Evolutionary conservation across 495 filamentous ascomycete species (phyloP).

Genomic region (Corynascus novoguineensis): DNA sequence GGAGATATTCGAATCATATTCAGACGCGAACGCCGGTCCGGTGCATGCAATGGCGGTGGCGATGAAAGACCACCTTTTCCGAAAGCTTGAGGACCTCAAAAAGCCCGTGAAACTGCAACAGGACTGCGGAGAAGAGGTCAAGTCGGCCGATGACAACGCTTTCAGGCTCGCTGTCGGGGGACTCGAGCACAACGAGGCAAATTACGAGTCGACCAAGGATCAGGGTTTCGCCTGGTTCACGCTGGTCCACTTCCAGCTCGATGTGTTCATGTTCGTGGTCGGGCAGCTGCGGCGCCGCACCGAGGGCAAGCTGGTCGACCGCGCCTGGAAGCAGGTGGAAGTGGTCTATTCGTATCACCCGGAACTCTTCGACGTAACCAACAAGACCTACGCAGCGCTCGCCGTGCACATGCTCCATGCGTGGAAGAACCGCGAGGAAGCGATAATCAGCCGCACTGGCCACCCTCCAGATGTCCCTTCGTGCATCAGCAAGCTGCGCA

Average conservation of each 20-base stretch:
- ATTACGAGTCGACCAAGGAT: slow-evolving; percentile 34
- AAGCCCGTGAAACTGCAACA: slow-evolving; percentile 40
- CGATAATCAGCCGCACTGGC: slow-evolving; percentile 16
- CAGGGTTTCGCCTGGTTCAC: slow-evolving; percentile 49
- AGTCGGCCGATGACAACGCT: slow-evolving; percentile 39
- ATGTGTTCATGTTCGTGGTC: slow-evolving; percentile 49
- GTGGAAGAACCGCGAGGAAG: slow-evolving; percentile 42
- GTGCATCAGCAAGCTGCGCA: slow-evolving; percentile 33
- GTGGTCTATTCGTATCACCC: slow-evolving; percentile 39
- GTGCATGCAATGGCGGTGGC: slow-evolving; percentile 52
- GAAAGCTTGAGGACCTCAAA: slow-evolving; percentile 42
- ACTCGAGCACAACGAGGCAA: slow-evolving; percentile 39
- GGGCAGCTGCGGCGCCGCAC: slow-evolving; percentile 48
- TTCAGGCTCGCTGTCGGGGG: slow-evolving; percentile 42
- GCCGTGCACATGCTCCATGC: slow-evolving; percentile 43
- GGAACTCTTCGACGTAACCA: slow-evolving; percentile 41
- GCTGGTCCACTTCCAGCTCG: slow-evolving; percentile 45
- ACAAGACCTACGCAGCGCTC: slow-evolving; percentile 37
- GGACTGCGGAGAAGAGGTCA: slow-evolving; percentile 37
- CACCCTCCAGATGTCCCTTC: slow-evolving; percentile 27
- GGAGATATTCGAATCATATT: slow-evolving; percentile 49
- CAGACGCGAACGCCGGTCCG: slow-evolving; percentile 54
- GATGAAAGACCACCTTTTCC: slow-evolving; percentile 41
- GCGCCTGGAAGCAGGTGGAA: slow-evolving; percentile 45
- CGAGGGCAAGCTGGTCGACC: slow-evolving; percentile 45